Evolutionary conservation across 2,329 filamentous ascomycete genomes (phyloP).

Genomic region (Coniochaeta sp.): DNA sequence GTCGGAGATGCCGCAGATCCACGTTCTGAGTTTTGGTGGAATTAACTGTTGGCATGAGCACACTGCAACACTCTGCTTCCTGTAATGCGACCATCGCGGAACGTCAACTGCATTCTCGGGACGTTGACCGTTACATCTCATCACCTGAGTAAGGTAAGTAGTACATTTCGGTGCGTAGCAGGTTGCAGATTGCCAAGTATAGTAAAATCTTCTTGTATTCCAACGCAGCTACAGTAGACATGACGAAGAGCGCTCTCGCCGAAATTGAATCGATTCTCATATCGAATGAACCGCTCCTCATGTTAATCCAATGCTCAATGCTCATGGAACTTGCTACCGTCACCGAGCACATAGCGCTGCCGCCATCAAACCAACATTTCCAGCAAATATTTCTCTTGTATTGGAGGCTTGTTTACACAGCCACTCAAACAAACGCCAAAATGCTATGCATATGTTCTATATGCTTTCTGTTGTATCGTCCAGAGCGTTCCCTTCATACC

Average conservation of each 20-base stretch:
- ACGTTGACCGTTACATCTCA: neutral
- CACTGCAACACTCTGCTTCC: neutral
- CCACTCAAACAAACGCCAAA: conserved; percentile 11
- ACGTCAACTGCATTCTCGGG: neutral
- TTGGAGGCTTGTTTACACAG: conserved; percentile 5
- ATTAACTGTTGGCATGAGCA: no score
- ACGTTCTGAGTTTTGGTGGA: neutral
- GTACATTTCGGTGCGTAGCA: neutral
- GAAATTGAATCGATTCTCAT: neutral
- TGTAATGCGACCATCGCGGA: neutral
- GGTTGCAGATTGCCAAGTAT: neutral
- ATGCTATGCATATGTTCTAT: conserved; percentile 12
- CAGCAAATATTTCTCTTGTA: neutral
- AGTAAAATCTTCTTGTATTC: neutral
- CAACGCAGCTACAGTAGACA: neutral
- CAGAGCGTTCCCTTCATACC: conserved; percentile 2
- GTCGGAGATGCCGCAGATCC: neutral
- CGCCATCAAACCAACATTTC: neutral
- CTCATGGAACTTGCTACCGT: neutral
- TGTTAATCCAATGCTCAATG: neutral
- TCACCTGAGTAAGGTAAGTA: neutral
- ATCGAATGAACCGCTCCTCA: neutral
- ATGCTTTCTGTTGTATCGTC: conserved; percentile 10
- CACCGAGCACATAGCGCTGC: neutral
- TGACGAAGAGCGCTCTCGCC: neutral